A percentile compares a stretch with the other conserved stretches of the same genome.
These are phyloP conservation scores for Globisporangium ultimum DNA, from an alignment of 352 stramenopile species.

Conservation along the genomic window DNA sequence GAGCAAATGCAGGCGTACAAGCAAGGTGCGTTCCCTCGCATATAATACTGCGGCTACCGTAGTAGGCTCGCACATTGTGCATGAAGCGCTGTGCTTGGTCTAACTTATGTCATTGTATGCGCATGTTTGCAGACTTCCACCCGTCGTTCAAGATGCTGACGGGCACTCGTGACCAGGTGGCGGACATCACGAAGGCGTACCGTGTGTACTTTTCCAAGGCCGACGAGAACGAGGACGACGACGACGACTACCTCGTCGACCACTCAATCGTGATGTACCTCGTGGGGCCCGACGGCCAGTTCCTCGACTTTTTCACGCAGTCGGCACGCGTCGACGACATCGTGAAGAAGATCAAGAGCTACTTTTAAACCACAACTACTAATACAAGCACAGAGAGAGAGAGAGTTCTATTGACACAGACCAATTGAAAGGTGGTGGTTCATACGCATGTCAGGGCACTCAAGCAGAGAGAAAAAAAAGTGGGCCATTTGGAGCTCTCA, in stretches of 20 bases:
- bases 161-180: slow-evolving; percentile 93
- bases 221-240: slow-evolving; percentile 91
- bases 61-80: background rate
- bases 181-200: slow-evolving; percentile 97
- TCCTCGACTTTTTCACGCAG: slow-evolving; percentile 99
- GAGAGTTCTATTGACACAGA: background rate
- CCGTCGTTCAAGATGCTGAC: slow-evolving; percentile 88
- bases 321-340: slow-evolving; percentile 94
- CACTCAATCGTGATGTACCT: slow-evolving; percentile 99
- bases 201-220: slow-evolving; percentile 99
- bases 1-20: slow-evolving; percentile 95
- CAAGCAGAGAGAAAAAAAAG: background rate
- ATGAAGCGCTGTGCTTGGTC: background rate
- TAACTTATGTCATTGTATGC: background rate
- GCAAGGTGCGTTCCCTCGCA: slow-evolving; percentile 42
- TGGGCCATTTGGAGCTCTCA: too few species aligned
- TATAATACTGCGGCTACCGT: background rate
- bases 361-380: slow-evolving; percentile 33
- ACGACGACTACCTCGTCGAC: slow-evolving; percentile 99
- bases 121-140: slow-evolving; percentile 59
- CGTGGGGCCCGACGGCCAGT: slow-evolving; percentile 93
- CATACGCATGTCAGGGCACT: background rate
- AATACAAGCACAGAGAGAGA: slow-evolving; percentile 6
- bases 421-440: too few species aligned
- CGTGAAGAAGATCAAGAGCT: slow-evolving; percentile 90